A percentile compares a stretch with the other conserved stretches of the same genome.
These are phyloP conservation scores for Chrysoporthe puriensis DNA, from an alignment of 2,329 filamentous ascomycete species.

Conservation along the genomic window DNA sequence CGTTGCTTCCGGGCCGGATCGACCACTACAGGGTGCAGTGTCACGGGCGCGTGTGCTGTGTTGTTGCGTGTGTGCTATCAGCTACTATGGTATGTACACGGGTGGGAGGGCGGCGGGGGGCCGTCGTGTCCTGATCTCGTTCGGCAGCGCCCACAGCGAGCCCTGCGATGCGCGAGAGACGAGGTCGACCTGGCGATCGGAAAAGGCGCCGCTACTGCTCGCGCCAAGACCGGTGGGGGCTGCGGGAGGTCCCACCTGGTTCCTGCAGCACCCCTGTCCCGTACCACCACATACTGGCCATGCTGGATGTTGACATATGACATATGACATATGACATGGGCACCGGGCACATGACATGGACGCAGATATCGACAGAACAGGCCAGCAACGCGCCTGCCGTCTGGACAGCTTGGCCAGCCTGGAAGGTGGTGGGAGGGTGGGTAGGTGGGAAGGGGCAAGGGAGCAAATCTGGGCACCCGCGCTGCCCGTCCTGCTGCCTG, in stretches of 20 bases:
- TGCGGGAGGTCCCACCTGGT: conserved; percentile 7
- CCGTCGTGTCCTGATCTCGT: not conserved
- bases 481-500: too few species aligned
- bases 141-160: not conserved
- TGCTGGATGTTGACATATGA: not conserved
- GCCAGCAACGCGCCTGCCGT: too few species aligned
- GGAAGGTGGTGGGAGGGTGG: too few species aligned
- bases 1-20: too few species aligned
- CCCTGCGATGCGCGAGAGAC: not conserved
- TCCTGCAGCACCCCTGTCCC: conserved; percentile 10
- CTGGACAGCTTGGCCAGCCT: too few species aligned
- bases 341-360: too few species aligned
- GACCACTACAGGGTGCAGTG: too few species aligned
- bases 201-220: not conserved
- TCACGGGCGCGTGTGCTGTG: too few species aligned
- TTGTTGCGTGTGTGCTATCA: too few species aligned
- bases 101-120: not conserved
- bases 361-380: too few species aligned
- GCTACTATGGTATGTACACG: not conserved
- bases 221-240: not conserved
- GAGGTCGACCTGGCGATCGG: not conserved
- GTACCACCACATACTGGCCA: not conserved
- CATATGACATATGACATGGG: not conserved
- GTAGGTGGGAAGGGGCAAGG: too few species aligned
- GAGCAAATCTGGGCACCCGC: too few species aligned